Evolutionary conservation across 306 rosid species (phyloP), one percentile per base, ranked within the genome.

Genomic region (Corylus heterophylla): DNA sequence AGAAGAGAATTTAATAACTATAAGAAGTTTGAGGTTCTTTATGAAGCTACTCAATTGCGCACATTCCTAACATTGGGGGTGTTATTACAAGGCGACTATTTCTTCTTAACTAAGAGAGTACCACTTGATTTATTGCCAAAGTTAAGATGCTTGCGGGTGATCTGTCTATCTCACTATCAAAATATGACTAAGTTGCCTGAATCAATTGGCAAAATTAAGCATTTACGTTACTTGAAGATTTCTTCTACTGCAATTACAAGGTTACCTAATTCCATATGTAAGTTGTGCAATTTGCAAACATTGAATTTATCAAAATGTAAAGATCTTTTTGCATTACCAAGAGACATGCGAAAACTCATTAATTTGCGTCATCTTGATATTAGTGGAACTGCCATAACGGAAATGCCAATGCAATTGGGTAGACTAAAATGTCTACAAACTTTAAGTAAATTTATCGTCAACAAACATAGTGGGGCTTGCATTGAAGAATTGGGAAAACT

Each of bases 281-380:
- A 4, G 0, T 73, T 73, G 17, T 66, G 48, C 31, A 80, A 77
- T 48, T 45, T 84, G 5, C 80, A 85, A 39, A 77, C 80, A 0
- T 17, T 85, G 50, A 11, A 42, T 11, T 29, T 83, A 27, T 17
- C n/a, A 4, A 0, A 0, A 1, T 49, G 52, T 49, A 0, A 2
- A 9, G 0, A 49, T 12, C 52, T 49, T 11, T 0, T 0, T 49
- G 0, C 8, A 79, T 69, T 84, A 18, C 84, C 84, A 1, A 72
- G 29, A 35, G 69, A 76, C 12, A 64, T 79, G 8, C 62, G 74
- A 20, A 64, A 84, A 29, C 29, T 84, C 66, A 49, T 84, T 50
- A 76, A 42, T 59, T 72, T 79, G 11, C 31, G 78, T 48, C 51
- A 52, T 51, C 76, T 71, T 29, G 39, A 39, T 39, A 25, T 64